A percentile compares a stretch with the other conserved stretches of the same genome.
phyloP scores from a whole-genome alignment of 2,329 filamentous ascomycete species.

The Aspergillus caelatus region DNA sequence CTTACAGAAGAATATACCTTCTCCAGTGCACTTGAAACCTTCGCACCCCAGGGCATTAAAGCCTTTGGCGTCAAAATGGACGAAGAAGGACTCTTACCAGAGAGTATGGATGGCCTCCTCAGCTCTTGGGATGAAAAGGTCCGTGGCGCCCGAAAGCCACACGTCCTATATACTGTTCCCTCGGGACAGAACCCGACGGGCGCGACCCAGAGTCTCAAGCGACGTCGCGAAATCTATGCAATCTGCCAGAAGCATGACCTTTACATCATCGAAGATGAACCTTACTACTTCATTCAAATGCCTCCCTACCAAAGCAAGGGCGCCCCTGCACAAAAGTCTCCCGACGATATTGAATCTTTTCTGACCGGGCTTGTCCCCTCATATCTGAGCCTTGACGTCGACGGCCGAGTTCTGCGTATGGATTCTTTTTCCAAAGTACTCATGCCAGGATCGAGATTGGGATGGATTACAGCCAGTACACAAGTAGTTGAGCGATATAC shows the following conservation, averaged over 20 bases:
- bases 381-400: slow-evolving; percentile 72
- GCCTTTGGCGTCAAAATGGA: background rate
- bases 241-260: background rate
- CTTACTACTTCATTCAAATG: slow-evolving; percentile 4
- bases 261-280: background rate
- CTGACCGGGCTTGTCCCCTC: slow-evolving; percentile 60
- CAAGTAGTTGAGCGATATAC: slow-evolving; percentile 77
- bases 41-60: background rate
- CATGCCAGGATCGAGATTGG: slow-evolving; percentile 72
- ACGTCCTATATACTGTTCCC: background rate
- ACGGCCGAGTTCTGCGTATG: slow-evolving; percentile 80
- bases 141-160: background rate
- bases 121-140: background rate
- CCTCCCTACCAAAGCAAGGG: background rate
- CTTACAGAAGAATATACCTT: background rate
- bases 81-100: background rate
- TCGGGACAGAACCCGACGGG: background rate
- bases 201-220: background rate
- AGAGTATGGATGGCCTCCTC: background rate
- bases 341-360: background rate
- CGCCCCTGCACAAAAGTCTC: too few species aligned
- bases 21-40: background rate
- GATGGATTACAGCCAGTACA: slow-evolving; percentile 81
- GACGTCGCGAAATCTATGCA: background rate
- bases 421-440: slow-evolving; percentile 87